These are phyloP conservation scores for Lentinula aciculospora DNA, from an alignment of 768 basidiomycete genomes.

Conservation along the genomic window DNA sequence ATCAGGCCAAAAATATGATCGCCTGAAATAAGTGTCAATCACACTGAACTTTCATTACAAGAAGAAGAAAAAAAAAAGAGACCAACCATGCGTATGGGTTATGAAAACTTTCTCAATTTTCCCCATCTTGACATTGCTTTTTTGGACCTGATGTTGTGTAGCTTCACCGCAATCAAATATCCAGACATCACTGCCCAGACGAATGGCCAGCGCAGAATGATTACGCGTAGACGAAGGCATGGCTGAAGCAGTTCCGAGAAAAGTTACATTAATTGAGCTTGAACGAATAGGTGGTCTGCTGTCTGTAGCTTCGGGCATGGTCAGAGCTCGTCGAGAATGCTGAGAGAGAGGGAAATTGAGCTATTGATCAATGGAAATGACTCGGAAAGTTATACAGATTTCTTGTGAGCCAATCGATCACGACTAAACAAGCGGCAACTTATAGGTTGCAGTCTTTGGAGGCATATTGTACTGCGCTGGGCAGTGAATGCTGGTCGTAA, in stretches of 20 bases:
- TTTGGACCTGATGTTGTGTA: slow-evolving; percentile 74
- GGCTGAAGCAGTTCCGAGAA: slow-evolving; percentile 79
- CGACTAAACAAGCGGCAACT: not conserved
- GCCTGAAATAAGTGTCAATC: slow-evolving; percentile 34
- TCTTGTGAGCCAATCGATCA: not conserved
- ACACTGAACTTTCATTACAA: not conserved
- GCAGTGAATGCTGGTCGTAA: not conserved
- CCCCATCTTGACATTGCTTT: slow-evolving; percentile 70
- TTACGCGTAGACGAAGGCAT: slow-evolving; percentile 76
- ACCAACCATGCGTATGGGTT: slow-evolving; percentile 81
- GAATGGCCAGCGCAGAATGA: slow-evolving; percentile 68
- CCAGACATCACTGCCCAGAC: slow-evolving; percentile 69
- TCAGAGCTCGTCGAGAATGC: not conserved
- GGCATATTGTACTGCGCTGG: not conserved
- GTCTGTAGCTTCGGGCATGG: not conserved
- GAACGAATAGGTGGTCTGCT: not conserved
- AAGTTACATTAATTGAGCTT: slow-evolving; percentile 51
- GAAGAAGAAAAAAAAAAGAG: not conserved
- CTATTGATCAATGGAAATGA: not conserved
- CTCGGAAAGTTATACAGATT: not conserved
- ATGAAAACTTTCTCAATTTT: slow-evolving; percentile 80
- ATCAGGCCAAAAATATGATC: slow-evolving; percentile 78
- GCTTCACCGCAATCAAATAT: slow-evolving; percentile 84
- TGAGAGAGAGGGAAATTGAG: not conserved
- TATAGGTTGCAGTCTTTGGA: not conserved